Conservation (phyloP, 2,329 filamentous ascomycete species). For the Penicillium sp. region DNA sequence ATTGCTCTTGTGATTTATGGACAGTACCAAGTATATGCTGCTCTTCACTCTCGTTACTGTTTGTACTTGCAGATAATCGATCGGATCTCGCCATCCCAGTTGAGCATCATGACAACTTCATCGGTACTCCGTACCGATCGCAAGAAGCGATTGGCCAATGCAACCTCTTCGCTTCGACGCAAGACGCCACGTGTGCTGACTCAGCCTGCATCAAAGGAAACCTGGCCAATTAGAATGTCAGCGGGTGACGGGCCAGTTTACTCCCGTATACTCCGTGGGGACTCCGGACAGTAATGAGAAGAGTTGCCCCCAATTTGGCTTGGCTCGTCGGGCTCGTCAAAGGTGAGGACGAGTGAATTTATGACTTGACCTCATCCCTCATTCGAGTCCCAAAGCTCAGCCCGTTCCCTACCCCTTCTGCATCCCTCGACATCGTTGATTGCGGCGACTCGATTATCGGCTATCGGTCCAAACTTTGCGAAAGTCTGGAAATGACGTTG, state of each 20-base stretch:
- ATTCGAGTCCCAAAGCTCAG: not conserved
- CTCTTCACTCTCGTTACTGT: not conserved
- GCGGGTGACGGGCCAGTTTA: conserved; percentile 1
- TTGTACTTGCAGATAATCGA: not conserved
- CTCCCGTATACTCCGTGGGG: not conserved
- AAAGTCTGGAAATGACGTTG: not conserved
- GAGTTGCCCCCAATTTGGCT: not conserved
- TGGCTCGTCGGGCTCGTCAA: not conserved
- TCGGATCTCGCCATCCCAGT: not conserved
- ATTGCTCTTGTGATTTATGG: not conserved
- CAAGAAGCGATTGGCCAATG: not conserved
- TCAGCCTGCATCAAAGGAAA: not conserved
- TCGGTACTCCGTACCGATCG: not conserved
- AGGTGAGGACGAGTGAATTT: not conserved
- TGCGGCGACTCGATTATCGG: not conserved
- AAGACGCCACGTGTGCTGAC: conserved; percentile 13
- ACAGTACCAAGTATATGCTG: not conserved
- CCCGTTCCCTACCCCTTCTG: not conserved
- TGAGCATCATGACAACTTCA: not conserved
- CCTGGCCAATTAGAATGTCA: conserved; percentile 8
- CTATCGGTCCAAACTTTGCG: not conserved
- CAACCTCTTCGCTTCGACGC: conserved; percentile 13
- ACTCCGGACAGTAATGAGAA: not conserved
- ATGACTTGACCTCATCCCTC: not conserved
- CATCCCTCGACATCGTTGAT: conserved; percentile 1